Evolutionary conservation across 805 yeast genomes (phyloP).

Genomic region (Vanderwaltozyma polyspora): DNA sequence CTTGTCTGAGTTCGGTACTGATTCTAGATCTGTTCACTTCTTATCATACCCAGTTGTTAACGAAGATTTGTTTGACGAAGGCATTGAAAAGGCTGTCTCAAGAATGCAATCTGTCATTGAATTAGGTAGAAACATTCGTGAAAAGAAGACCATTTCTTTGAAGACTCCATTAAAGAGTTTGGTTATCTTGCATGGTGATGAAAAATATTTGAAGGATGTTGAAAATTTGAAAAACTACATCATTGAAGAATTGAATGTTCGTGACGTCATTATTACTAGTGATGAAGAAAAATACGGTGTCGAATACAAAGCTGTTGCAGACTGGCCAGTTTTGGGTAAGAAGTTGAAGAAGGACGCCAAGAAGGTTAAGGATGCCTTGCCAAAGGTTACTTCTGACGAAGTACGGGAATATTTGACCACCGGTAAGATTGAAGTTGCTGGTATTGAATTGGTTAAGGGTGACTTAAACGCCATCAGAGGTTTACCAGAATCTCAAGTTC

Average conservation of each 20-base stretch:
- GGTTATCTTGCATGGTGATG: slow-evolving; percentile 75
- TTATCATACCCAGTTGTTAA: slow-evolving; percentile 79
- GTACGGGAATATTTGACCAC: slow-evolving; percentile 63
- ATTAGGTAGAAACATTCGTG: slow-evolving; percentile 91
- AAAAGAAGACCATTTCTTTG: slow-evolving; percentile 84
- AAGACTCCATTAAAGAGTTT: slow-evolving; percentile 89
- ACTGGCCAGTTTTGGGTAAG: slow-evolving; percentile 98
- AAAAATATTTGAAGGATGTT: slow-evolving; percentile 63
- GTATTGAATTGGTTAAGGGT: slow-evolving; percentile 75
- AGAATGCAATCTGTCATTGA: slow-evolving; percentile 98
- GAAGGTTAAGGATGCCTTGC: slow-evolving; percentile 89
- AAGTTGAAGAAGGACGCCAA: slow-evolving; percentile 89
- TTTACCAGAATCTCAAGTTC: slow-evolving; percentile 53
- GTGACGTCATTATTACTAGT: slow-evolving; percentile 74
- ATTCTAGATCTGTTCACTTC: slow-evolving; percentile 84
- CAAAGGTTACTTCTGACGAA: slow-evolving; percentile 65
- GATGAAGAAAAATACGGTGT: slow-evolving; percentile 91
- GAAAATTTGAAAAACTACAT: slow-evolving; percentile 69
- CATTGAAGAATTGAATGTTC: slow-evolving; percentile 82
- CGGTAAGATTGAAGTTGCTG: slow-evolving; percentile 78
- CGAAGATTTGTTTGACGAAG: slow-evolving; percentile 67
- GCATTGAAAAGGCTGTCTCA: slow-evolving; percentile 75
- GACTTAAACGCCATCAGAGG: slow-evolving; percentile 88
- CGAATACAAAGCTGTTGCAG: slow-evolving; percentile 89
- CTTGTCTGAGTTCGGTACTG: slow-evolving; percentile 41